Evolutionary conservation across 257 asterid genomes (phyloP).

Genomic region (Solanum dulcamara): DNA sequence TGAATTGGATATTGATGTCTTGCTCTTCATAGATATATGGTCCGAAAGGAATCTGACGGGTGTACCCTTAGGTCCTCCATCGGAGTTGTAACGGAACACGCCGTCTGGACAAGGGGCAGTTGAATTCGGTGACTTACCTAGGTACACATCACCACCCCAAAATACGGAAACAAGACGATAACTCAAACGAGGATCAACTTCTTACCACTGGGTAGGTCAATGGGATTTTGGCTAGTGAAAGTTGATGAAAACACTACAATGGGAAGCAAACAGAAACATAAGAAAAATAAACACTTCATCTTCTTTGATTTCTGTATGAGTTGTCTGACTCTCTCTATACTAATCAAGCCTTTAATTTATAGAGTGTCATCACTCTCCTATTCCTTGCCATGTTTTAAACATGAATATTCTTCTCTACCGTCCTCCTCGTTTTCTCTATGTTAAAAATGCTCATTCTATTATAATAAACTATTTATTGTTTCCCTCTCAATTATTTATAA

Average conservation of each 20-base stretch:
- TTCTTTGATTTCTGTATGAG: neutral
- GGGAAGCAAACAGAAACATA: neutral
- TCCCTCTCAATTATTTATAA: too few relatives aligned
- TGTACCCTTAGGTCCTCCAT: neutral
- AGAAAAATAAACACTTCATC: neutral
- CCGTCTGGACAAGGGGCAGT: neutral
- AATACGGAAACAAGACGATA: neutral
- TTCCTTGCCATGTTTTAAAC: neutral
- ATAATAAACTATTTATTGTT: too few relatives aligned
- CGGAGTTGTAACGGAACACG: neutral
- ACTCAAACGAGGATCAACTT: neutral
- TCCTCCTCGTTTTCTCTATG: too few relatives aligned
- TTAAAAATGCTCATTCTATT: too few relatives aligned
- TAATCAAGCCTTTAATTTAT: too few relatives aligned
- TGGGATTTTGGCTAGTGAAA: neutral
- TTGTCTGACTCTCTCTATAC: too few relatives aligned
- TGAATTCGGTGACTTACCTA: neutral
- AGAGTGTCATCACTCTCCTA: neutral
- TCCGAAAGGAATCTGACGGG: neutral
- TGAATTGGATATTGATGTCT: neutral
- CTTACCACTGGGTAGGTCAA: neutral
- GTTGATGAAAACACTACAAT: neutral
- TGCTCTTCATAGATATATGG: neutral
- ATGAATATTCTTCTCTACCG: neutral
- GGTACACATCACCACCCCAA: neutral